Base-by-base conservation (phyloP, 169 alveolate species). In the Sarcocystis neurona region DNA sequence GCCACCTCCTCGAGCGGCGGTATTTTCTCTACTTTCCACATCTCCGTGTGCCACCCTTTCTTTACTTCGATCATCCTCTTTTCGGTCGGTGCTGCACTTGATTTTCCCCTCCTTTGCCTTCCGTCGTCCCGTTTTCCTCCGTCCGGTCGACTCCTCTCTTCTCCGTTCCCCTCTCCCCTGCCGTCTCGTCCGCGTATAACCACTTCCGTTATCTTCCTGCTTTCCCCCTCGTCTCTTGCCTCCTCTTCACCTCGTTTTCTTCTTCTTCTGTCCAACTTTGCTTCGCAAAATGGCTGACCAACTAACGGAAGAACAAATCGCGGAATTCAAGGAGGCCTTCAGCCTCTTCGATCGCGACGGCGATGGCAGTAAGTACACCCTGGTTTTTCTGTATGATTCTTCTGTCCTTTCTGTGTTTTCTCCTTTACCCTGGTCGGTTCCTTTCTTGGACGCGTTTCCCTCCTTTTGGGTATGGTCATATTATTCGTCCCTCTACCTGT, bases 291-390 rank as follows among this genome's bases (percentile, higher is more conserved):
- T 99, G 99, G 99, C 99, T 72, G 99, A 98, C 92, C 97, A 98
- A 94, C 94, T 98, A 86, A 97, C 99, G 50, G 99, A 99, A 92
- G 99, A 98, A 95, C 99, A 98, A 95, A 98, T 99, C 87, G 99
- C 99, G 74, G 99, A 99, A 95, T 98, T 99, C 97, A 98, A 98
- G 96, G 99, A 98, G 96, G 95, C 99, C 78, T 99, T 99, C 97
- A 97, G 99, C 78, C 98, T 98, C 85, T 99, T 99, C 96, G 99
- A 99, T 94, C 98, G 98, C 96, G 99, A 99, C 94, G 99, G 99
- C 79, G 99, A 98, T 97, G 99, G 99, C 41, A 98, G 94, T 92
- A 78, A 89, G 92, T 53, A 30, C 39, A 30, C 18, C 15, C 44
- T 32, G 15, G 41, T 2, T 23, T 41, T 79, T 27, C 39, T 79